Base-by-base conservation (phyloP, 768 basidiomycete species). In the Termitomyces bulborhizus region DNA sequence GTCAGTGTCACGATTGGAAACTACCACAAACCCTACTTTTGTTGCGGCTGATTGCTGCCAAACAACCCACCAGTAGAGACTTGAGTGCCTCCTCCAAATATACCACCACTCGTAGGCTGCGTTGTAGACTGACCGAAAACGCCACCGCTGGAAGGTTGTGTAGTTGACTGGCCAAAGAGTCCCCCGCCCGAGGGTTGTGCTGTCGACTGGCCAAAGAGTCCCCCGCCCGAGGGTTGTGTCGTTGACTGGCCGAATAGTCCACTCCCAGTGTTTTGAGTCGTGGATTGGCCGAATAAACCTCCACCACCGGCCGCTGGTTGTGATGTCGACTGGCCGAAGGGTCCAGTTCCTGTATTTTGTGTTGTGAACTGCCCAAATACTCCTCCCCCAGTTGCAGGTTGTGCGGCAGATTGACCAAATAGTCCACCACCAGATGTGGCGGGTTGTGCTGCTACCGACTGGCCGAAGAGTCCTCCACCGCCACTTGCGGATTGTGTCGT, bases 391-490 rank as follows among this genome's bases (percentile, higher is more conserved):
- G 63, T 40, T 65, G 57, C 21, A 29, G 62, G 59, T 41, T 63
- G 58, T 13, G 43, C 47, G 18, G 45, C 31, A 7, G 56, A 18
- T 32, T 57, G 57, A 15, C 64, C 64, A 32, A 65, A 65, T 13
- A 53, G 37, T 21, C 57, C 56, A 12, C 56, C 57, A 40, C 52
- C 34, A 36, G 46, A 6, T 8, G 46, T 18, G 13, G 42, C 39
- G 27, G 54, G 47, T 21, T 55, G 54, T 34, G 49, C 16, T 21
- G 52, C 21, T 21, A 2, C 21, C 29, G 64, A 55, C 40, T 71
- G 73, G 1, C 72, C 68, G 46, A 76, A 76, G 27, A 73, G 53
- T n/a, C 59, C 56, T 1, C 71, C 67, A 3, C 36, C 16, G 52
- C 48, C 55, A 37, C 32, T 60, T 46, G 31, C 59, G 3, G 53